Conservation (phyloP, 805 yeast genomes). For the Candida yuanshanica region DNA sequence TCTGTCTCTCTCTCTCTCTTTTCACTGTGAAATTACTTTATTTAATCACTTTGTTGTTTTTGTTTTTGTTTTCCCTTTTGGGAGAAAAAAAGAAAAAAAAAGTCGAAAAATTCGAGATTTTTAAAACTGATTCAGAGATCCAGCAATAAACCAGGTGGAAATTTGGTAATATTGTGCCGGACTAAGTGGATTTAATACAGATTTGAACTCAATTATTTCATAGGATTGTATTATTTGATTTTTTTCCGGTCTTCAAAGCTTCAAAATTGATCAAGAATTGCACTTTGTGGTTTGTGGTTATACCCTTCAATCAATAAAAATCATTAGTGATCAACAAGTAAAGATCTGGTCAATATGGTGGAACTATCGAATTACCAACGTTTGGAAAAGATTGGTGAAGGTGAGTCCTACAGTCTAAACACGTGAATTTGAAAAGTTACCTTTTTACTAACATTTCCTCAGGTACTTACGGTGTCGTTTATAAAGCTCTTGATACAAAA, state of each 20-base stretch:
- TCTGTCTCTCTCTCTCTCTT: too few species aligned
- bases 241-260: background rate
- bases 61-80: constrained; percentile 11
- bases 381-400: constrained; percentile 95
- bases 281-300: background rate
- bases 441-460: background rate
- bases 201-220: background rate
- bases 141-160: background rate
- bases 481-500: constrained; percentile 85
- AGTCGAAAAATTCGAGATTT: background rate
- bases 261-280: background rate
- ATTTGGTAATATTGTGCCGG: background rate
- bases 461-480: constrained; percentile 96
- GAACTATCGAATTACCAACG: constrained; percentile 90
- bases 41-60: background rate
- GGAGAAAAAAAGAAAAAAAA: background rate
- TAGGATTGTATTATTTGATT: background rate
- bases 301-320: too few species aligned
- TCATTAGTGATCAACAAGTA: background rate
- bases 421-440: background rate
- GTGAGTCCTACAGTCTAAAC: constrained; percentile 31
- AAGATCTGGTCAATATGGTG: constrained; percentile 13
- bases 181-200: background rate
- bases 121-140: background rate
- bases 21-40: too few species aligned